Conservation (phyloP, 2,329 filamentous ascomycete species). For the Fusarium sp. region DNA sequence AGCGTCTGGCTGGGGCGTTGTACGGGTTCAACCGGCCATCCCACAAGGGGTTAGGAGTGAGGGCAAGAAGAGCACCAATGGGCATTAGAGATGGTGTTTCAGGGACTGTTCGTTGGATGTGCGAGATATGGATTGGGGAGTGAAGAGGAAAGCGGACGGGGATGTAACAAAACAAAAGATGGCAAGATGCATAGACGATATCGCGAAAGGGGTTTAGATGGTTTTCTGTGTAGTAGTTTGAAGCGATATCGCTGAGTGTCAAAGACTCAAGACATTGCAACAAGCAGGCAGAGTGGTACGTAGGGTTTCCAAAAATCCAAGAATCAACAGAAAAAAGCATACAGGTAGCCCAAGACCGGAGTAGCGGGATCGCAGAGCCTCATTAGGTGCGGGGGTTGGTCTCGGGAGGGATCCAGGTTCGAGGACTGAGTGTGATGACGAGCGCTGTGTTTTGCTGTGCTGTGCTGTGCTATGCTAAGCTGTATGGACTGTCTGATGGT, state of each 20-base stretch:
- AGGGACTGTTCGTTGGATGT: not conserved
- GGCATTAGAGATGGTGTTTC: not conserved
- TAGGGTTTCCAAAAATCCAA: not conserved
- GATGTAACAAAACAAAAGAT: not conserved
- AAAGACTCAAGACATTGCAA: not conserved
- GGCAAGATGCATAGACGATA: not conserved
- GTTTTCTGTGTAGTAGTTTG: not conserved
- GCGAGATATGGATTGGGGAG: not conserved
- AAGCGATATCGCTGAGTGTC: not conserved
- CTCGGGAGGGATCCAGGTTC: conserved; percentile 22
- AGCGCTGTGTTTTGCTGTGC: conserved; percentile 9
- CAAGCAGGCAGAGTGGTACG: not conserved
- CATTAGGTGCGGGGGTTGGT: conserved; percentile 2
- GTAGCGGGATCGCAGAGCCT: not conserved
- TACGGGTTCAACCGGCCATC: not conserved
- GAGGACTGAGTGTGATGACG: conserved; percentile 10
- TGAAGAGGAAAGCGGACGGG: not conserved
- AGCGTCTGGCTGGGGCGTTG: conserved; percentile 5
- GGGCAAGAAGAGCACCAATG: not conserved
- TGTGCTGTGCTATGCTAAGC: not conserved
- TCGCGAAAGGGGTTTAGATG: not conserved
- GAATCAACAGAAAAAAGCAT: conserved; percentile 15
- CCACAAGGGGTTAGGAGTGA: not conserved
- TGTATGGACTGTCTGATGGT: not conserved
- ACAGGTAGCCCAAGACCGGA: conserved; percentile 9